Conservation (phyloP, 148 eudicot species). For the Polygonum maritimum region DNA sequence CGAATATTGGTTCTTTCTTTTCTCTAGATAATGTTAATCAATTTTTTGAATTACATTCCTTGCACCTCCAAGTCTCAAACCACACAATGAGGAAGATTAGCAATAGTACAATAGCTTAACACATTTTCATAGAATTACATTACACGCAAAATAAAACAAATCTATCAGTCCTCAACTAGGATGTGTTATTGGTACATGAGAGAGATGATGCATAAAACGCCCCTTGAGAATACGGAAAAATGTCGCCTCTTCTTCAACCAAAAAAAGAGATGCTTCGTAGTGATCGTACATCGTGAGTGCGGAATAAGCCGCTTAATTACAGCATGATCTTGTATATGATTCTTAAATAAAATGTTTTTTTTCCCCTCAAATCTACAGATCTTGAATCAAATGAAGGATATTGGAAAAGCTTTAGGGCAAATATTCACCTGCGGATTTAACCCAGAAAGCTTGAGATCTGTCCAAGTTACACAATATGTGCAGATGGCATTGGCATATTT, state of each 20-base stretch:
- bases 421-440: background rate
- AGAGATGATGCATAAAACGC: too few species aligned
- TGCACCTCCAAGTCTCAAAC: slow-evolving; percentile 2
- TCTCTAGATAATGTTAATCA: background rate
- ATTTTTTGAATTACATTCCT: background rate
- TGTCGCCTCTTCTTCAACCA: too few species aligned
- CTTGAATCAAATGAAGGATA: background rate
- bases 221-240: too few species aligned
- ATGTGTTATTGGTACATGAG: too few species aligned
- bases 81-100: background rate
- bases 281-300: too few species aligned
- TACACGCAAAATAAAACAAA: background rate
- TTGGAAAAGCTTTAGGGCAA: background rate
- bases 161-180: too few species aligned
- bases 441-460: background rate
- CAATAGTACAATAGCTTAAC: background rate
- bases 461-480: background rate
- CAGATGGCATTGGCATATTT: background rate
- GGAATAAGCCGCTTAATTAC: too few species aligned
- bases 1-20: background rate
- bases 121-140: background rate
- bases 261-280: too few species aligned
- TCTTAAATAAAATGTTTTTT: too few species aligned
- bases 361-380: too few species aligned
- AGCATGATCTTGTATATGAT: too few species aligned